Conservation (phyloP, 1,139 yeast species). For the Pichia sp. region DNA sequence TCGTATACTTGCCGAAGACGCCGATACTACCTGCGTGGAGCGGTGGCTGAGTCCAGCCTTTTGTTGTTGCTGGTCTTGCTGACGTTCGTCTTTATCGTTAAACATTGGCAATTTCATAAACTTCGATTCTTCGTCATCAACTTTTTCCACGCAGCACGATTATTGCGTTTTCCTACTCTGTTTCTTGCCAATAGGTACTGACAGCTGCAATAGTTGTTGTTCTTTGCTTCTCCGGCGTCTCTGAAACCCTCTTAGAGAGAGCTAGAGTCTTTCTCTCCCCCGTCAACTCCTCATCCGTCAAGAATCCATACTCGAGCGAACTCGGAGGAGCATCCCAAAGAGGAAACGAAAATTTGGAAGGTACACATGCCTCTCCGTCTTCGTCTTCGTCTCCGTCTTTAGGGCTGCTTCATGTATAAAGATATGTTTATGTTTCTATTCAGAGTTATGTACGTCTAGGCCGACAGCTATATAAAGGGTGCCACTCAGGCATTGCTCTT, state of each 20-base stretch:
- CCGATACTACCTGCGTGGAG: slow-evolving; percentile 44
- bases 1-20: slow-evolving; percentile 77
- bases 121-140: background rate
- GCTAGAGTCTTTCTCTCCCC: background rate
- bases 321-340: slow-evolving; percentile 1
- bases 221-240: background rate
- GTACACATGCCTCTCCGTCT: background rate
- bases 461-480: background rate
- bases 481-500: background rate
- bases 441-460: too few species aligned
- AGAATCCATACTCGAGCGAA: background rate
- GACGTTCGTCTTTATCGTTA: background rate
- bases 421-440: too few species aligned
- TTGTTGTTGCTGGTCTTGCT: background rate
- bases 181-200: background rate
- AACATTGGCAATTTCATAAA: background rate
- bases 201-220: background rate
- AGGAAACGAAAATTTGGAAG: background rate
- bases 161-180: background rate
- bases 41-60: slow-evolving; percentile 16
- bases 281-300: background rate
- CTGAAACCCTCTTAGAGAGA: background rate
- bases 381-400: background rate
- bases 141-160: background rate
- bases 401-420: background rate